phyloP scores from a whole-genome alignment of 768 basidiomycete genomes.

The Podaxis sp. region DNA sequence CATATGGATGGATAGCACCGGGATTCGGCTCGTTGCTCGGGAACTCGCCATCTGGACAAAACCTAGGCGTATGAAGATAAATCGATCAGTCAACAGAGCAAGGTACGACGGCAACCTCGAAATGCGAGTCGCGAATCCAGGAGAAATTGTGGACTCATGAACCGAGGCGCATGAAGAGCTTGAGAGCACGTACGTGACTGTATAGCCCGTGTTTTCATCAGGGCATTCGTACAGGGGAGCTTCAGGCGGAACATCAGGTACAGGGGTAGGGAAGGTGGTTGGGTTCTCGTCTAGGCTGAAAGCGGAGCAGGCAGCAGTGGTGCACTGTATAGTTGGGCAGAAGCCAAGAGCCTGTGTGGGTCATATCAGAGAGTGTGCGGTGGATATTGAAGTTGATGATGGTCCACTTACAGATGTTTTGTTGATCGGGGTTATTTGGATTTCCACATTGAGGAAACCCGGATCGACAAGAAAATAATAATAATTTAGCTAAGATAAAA shows the following conservation, averaged over 20 bases:
- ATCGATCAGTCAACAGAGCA: neutral
- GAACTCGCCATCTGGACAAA: neutral
- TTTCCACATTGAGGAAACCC: conserved; percentile 24
- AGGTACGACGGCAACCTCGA: no score
- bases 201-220: conserved; percentile 19
- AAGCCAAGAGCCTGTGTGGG: conserved; percentile 19
- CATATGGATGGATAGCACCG: neutral
- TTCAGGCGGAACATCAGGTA: conserved; percentile 14
- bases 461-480: conserved; percentile 30
- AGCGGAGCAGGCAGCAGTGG: conserved; percentile 20
- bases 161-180: no score
- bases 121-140: no score
- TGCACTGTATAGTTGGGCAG: conserved; percentile 23
- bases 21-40: no score
- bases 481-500: conserved; percentile 19
- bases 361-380: neutral
- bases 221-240: conserved; percentile 23
- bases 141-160: no score
- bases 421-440: conserved; percentile 22
- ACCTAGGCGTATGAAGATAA: neutral
- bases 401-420: neutral
- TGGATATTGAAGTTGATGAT: neutral
- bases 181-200: conserved; percentile 22
- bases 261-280: conserved; percentile 21
- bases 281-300: conserved; percentile 20